phyloP scores from a whole-genome alignment of 2,329 filamentous ascomycete species.

The Boeremia lycopersici region DNA sequence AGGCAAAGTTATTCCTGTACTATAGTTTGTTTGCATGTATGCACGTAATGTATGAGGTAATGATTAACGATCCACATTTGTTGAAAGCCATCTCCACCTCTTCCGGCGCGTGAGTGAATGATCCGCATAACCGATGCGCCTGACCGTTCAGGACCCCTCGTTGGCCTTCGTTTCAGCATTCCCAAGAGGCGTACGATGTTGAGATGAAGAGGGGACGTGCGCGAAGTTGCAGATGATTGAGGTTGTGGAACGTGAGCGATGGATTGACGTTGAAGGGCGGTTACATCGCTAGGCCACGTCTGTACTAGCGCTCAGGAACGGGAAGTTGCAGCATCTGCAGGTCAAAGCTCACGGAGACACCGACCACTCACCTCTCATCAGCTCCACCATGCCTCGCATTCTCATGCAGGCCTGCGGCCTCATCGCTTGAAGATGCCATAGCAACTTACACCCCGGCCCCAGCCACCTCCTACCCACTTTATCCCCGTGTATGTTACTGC shows the following conservation, averaged over 20 bases:
- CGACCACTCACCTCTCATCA: conserved; percentile 1
- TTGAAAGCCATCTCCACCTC: not conserved
- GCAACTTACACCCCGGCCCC: not conserved
- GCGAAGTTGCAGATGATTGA: conserved; percentile 13
- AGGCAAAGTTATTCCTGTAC: conserved; percentile 30
- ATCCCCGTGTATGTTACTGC: not conserved
- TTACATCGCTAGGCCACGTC: conserved; percentile 10
- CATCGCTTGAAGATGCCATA: not conserved
- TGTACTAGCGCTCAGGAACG: conserved; percentile 9
- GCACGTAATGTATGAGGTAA: conserved; percentile 34
- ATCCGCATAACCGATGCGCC: not conserved
- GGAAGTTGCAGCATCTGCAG: conserved; percentile 14
- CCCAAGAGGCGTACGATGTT: conserved; percentile 8
- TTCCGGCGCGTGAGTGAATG: not conserved
- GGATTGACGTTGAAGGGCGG: conserved; percentile 15
- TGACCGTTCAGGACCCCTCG: conserved; percentile 8
- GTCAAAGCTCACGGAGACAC: conserved; percentile 7
- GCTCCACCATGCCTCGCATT: conserved; percentile 6
- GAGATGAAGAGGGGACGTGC: conserved; percentile 16
- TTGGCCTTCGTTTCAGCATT: conserved; percentile 12
- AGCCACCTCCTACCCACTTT: not conserved
- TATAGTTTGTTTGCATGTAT: conserved; percentile 27
- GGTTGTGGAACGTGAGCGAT: conserved; percentile 12
- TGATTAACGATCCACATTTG: conserved; percentile 16
- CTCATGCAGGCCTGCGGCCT: conserved; percentile 1